Percentiles rank a stretch among this genome's conserved stretches.
phyloP scores from a whole-genome alignment of 805 yeast genomes.

The Gaillardinia entomophila region DNA sequence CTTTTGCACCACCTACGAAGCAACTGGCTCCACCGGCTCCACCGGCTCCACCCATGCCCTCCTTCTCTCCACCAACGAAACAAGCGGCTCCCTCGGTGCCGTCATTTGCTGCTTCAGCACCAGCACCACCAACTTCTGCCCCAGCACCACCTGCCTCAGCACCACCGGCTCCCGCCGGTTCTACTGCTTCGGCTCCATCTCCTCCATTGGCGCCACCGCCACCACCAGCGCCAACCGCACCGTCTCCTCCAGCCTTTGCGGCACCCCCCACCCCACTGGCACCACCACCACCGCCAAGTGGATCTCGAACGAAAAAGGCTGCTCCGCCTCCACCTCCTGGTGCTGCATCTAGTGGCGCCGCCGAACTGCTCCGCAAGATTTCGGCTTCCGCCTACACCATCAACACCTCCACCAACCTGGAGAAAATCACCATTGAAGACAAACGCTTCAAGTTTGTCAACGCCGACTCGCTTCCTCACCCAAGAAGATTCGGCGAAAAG shows the following conservation, averaged over 20 bases:
- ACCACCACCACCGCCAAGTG: constrained; percentile 14
- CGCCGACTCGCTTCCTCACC: constrained; percentile 70
- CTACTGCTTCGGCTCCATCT: constrained; percentile 8
- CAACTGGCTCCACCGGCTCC: constrained; percentile 1
- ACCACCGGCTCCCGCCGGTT: constrained; percentile 3
- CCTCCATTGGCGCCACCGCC: constrained; percentile 20
- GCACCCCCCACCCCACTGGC: constrained; percentile 5
- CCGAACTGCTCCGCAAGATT: constrained; percentile 50
- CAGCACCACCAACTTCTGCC: constrained; percentile 6
- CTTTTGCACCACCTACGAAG: too few relatives aligned
- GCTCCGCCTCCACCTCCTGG: constrained; percentile 22
- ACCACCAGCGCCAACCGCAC: constrained; percentile 8
- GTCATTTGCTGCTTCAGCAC: not conserved
- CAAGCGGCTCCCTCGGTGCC: constrained; percentile 3
- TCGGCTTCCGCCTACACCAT: constrained; percentile 66
- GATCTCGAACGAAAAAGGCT: constrained; percentile 5
- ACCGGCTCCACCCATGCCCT: constrained; percentile 2
- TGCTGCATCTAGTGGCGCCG: constrained; percentile 25
- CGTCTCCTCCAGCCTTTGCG: constrained; percentile 17
- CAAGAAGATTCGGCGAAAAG: constrained; percentile 70
- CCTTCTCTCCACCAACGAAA: constrained; percentile 1
- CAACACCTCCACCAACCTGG: constrained; percentile 21
- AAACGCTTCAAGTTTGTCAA: constrained; percentile 63
- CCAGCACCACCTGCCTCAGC: constrained; percentile 6
- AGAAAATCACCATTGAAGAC: constrained; percentile 56